These are phyloP conservation scores for Murraya paniculata DNA, from an alignment of 345 rosid species.

Conservation along the genomic window DNA sequence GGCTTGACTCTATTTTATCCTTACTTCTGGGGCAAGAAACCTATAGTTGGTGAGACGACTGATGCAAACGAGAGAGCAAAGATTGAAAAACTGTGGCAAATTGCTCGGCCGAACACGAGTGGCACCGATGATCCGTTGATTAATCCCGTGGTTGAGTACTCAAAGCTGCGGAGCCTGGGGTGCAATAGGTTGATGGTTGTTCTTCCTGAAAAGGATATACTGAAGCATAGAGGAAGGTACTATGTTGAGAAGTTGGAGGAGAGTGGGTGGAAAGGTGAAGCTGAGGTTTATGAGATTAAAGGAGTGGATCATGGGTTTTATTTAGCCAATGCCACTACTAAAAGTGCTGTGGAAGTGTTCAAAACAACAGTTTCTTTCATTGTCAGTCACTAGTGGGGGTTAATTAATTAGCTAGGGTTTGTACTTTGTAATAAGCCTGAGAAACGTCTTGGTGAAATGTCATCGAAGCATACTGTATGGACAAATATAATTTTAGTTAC, in stretches of 20 bases:
- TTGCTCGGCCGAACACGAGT: constrained; percentile 27
- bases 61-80: not conserved
- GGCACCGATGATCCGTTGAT: constrained; percentile 48
- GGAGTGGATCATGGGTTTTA: constrained; percentile 43
- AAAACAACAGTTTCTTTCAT: constrained; percentile 24
- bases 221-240: constrained; percentile 34
- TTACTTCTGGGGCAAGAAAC: constrained; percentile 27
- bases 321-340: constrained; percentile 21
- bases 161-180: constrained; percentile 32
- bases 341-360: constrained; percentile 24
- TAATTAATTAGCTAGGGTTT: no score
- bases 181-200: constrained; percentile 34
- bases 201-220: constrained; percentile 37
- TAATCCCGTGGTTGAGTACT: constrained; percentile 33
- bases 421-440: no score
- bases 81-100: constrained; percentile 12
- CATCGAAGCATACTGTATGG: no score
- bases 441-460: no score
- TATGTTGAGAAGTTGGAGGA: constrained; percentile 30
- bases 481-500: no score
- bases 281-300: constrained; percentile 29
- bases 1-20: constrained; percentile 21
- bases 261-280: constrained; percentile 42
- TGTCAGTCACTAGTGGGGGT: constrained; percentile 6
- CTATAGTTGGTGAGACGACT: constrained; percentile 23